Percentiles rank a stretch among this genome's conserved stretches.
These are phyloP conservation scores for Zymoseptoria brevis DNA, from an alignment of 2,329 filamentous ascomycete genomes.

Conservation along the genomic window DNA sequence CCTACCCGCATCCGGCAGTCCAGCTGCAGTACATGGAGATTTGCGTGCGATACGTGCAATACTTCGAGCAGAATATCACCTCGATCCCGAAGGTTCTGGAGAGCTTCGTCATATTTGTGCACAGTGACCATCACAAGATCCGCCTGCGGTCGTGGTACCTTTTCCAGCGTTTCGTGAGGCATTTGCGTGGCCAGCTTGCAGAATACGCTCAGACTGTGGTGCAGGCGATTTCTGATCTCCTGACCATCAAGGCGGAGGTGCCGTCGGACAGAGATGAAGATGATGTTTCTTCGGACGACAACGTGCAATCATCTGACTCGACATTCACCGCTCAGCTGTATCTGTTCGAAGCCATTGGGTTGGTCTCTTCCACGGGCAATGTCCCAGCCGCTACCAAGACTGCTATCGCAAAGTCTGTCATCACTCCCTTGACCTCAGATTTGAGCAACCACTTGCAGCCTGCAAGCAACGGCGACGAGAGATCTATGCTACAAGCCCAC, in stretches of 20 bases:
- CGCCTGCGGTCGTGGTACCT: constrained; percentile 93
- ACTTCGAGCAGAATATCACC: constrained; percentile 77
- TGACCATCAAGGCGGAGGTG: constrained; percentile 84
- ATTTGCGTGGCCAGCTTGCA: constrained; percentile 73
- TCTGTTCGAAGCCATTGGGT: constrained; percentile 89
- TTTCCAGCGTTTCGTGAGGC: constrained; percentile 86
- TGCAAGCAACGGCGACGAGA: constrained; percentile 73
- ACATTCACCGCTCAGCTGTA: constrained; percentile 87
- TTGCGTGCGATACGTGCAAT: constrained; percentile 84
- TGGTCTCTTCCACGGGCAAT: constrained; percentile 72
- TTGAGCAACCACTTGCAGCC: constrained; percentile 70
- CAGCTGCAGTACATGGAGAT: constrained; percentile 98
- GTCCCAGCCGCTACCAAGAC: constrained; percentile 80
- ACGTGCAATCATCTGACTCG: constrained; percentile 80
- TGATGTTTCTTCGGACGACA: constrained; percentile 92
- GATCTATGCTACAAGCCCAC: constrained; percentile 80
- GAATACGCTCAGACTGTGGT: constrained; percentile 89
- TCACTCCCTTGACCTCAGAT: constrained; percentile 83
- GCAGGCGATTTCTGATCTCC: constrained; percentile 76
- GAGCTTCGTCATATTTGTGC: constrained; percentile 82
- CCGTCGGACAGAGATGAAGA: constrained; percentile 71
- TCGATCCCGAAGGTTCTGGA: constrained; percentile 82
- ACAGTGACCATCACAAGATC: constrained; percentile 79
- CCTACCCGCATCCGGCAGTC: constrained; percentile 81
- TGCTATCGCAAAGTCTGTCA: constrained; percentile 75